Percentiles rank a stretch among this genome's conserved stretches.
Conservation (phyloP, 164 flowering plant species). For the grape (Vitis vinifera) region DNA sequence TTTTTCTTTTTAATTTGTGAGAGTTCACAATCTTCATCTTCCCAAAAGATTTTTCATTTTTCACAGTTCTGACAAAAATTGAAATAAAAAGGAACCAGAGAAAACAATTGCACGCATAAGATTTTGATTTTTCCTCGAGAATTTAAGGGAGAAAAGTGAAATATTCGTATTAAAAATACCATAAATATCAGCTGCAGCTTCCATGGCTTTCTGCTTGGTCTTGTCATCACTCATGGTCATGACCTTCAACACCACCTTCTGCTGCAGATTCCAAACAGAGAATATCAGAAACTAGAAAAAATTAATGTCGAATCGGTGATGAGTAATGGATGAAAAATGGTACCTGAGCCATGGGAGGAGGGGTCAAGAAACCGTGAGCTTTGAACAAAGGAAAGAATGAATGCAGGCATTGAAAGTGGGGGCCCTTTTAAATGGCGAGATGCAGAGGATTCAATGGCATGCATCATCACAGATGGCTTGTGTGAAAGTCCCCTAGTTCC, state of each 20-base stretch:
- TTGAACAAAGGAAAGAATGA: not conserved
- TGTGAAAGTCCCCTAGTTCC: no score
- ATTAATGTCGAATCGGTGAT: no score
- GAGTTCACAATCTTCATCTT: no score
- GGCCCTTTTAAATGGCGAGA: not conserved
- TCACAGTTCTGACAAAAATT: no score
- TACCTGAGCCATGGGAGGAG: constrained; percentile 22
- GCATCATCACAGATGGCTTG: no score
- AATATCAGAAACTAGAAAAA: not conserved
- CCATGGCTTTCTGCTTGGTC: constrained; percentile 90
- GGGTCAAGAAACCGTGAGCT: not conserved
- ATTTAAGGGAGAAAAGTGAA: no score
- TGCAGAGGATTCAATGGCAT: no score
- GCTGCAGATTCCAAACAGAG: constrained; percentile 21
- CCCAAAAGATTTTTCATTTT: no score
- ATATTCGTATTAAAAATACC: constrained; percentile 36
- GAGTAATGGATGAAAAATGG: not conserved
- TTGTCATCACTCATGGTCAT: constrained; percentile 88
- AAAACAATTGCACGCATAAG: no score
- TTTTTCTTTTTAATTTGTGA: no score
- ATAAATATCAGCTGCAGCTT: constrained; percentile 85
- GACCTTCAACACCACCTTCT: constrained; percentile 83
- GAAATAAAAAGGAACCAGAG: no score
- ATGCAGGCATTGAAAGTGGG: not conserved
- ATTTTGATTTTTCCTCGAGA: no score